Evolutionary conservation across 371 early-diverging fungal species (phyloP), one percentile per base, ranked within the genome.

Genomic region (Mucor saturninus): DNA sequence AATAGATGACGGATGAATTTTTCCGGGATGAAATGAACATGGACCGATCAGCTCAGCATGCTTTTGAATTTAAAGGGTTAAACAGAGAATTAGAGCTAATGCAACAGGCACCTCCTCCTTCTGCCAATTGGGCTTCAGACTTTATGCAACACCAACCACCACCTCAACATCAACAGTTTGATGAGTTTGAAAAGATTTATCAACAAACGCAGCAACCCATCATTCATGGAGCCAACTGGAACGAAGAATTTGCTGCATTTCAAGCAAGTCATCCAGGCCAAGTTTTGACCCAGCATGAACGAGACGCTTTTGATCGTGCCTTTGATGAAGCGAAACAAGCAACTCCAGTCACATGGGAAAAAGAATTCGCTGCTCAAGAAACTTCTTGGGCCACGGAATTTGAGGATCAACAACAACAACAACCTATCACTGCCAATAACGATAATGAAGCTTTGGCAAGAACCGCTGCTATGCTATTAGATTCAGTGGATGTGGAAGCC

Each of bases 391-490:
- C 80, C 6, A 65, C 72, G 28, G 89, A 88, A 68, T 86, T 88
- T 66, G 68, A 74, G 32, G 21, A 21, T 21, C 21, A 21, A 21
- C 69, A 71, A 52, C 52, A 64, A 61, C 35, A 72, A 42, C 26
- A 43, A 32, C 30, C 61, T 21, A 50, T 59, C 39, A 63, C 61
- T 59, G 74, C 77, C 49, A 70, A 14, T 28, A 67, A 46, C 59
- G 87, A 77, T 77, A 87, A 75, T 72, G 86, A 67, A 7, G 91
- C 90, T 7, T 81, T 97, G 21, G 90, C 96, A 3, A 83, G 85
- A 54, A 92, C 94, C 2, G 98, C 98, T 4, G 92, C 89, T 10
- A 79, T 90, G 69, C 79, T 96, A 11, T 67, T 97, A 9, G 89
- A 92, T 49, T 84, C 91, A 6, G 91, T 97, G 5, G 84, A 88